Evolutionary conservation across 805 yeast genomes (phyloP).

Genomic region (Blastobotrys attinorum): DNA sequence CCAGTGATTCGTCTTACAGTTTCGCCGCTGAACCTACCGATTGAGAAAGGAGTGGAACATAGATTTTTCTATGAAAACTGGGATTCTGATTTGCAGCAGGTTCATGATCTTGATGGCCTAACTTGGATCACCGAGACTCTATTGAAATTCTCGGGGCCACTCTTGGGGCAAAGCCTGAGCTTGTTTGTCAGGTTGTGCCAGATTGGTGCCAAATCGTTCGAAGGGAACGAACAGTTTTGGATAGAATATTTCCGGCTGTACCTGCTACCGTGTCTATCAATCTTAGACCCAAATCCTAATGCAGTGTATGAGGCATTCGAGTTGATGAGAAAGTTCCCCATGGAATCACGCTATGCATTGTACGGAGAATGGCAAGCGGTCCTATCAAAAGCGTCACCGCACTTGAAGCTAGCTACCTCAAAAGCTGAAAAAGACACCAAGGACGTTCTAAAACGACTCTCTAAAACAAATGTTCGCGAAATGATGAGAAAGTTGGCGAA

Average conservation of each 20-base stretch:
- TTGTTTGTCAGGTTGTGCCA: slow-evolving; percentile 54
- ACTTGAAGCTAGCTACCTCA: slow-evolving; percentile 50
- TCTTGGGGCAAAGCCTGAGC: slow-evolving; percentile 39
- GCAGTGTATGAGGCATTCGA: slow-evolving; percentile 53
- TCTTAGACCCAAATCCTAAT: slow-evolving; percentile 49
- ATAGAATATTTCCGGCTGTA: slow-evolving; percentile 54
- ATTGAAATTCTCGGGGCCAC: slow-evolving; percentile 48
- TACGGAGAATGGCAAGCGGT: slow-evolving; percentile 71
- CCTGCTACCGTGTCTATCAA: slow-evolving; percentile 54
- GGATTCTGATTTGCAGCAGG: slow-evolving; percentile 35
- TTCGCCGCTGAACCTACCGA: neutral
- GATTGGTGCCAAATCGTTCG: slow-evolving; percentile 40
- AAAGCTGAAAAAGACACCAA: slow-evolving; percentile 74
- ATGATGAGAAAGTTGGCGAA: slow-evolving; percentile 70
- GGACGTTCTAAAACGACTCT: slow-evolving; percentile 67
- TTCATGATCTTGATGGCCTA: slow-evolving; percentile 37
- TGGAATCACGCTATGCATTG: slow-evolving; percentile 61
- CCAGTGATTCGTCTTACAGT: neutral
- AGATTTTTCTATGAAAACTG: slow-evolving; percentile 44
- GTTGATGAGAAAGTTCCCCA: slow-evolving; percentile 45
- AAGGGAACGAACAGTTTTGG: slow-evolving; percentile 35
- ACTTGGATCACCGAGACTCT: slow-evolving; percentile 41
- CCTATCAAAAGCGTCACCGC: slow-evolving; percentile 46
- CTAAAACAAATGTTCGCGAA: slow-evolving; percentile 65
- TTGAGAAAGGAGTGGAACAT: neutral